Conservation (phyloP, 495 filamentous ascomycete genomes). For the Penicillium antarcticum region DNA sequence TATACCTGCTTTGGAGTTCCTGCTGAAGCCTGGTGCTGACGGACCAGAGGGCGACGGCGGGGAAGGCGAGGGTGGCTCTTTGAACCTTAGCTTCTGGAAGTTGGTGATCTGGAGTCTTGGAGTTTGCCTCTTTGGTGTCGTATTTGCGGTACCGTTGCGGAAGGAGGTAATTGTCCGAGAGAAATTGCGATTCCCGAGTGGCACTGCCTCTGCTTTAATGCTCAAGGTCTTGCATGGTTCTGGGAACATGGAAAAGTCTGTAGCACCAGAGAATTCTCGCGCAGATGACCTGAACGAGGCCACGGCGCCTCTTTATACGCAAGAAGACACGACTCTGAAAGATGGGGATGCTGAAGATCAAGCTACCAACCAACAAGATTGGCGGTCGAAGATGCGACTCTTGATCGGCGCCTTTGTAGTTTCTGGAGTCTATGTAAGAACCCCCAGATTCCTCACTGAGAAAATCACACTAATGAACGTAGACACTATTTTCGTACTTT, state of each 20-base stretch:
- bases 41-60: slow-evolving; percentile 53
- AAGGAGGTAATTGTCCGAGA: slow-evolving; percentile 90
- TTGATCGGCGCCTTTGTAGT: slow-evolving; percentile 55
- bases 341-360: slow-evolving; percentile 24
- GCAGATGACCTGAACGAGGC: slow-evolving; percentile 9
- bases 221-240: slow-evolving; percentile 82
- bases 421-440: slow-evolving; percentile 52
- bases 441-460: neutral
- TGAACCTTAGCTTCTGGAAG: slow-evolving; percentile 68
- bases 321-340: slow-evolving; percentile 19
- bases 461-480: slow-evolving; percentile 11
- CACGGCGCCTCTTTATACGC: slow-evolving; percentile 2
- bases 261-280: slow-evolving; percentile 8
- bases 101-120: slow-evolving; percentile 86
- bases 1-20: slow-evolving; percentile 85
- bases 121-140: slow-evolving; percentile 90
- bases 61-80: slow-evolving; percentile 58
- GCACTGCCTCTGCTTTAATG: slow-evolving; percentile 92
- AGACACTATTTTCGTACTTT: slow-evolving; percentile 92
- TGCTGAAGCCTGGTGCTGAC: slow-evolving; percentile 70
- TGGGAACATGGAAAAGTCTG: slow-evolving; percentile 24
- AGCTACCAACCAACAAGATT: slow-evolving; percentile 46
- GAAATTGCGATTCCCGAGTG: slow-evolving; percentile 88
- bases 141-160: slow-evolving; percentile 86
- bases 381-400: slow-evolving; percentile 61